Evolutionary conservation across 1,284 basidiomycete genomes (phyloP), one percentile per base, ranked within the genome.

Genomic region (Melampsora larici-populina): DNA sequence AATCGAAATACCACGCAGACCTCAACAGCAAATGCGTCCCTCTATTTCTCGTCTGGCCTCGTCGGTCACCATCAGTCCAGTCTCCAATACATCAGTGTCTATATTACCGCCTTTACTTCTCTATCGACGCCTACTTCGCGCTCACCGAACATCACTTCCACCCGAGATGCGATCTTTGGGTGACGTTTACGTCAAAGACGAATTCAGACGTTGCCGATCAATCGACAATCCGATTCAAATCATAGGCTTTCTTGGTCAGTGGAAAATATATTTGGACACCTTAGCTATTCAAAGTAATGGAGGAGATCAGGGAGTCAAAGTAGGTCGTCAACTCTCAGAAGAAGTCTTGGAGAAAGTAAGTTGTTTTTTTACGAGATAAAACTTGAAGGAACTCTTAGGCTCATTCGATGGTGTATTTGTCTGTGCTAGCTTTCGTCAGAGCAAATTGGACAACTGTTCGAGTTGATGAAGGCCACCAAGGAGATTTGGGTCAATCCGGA

Each of bases 391-490:
- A 71, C 60, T 55, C 24, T 36, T 33, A n/a, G n/a, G 31, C 9
- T 33, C 9, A 46, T 69, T n/a, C 11, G 26, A 58, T 24, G n/a
- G 2, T 70, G 9, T 40, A 6, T 43, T 29, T 11, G 17, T 51
- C n/a, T 55, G 2, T 55, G 5, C 4, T 70, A 81, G 80, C 80
- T 84, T 66, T 83, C 82, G 2, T 81, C 83, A 49, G 83, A 84
- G 79, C 83, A 84, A 81, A 80, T 84, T n/a, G 82, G 83, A 49
- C 83, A 84, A 79, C 79, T 84, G 29, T 82, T 83, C 76, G 83
- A 84, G 69, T 76, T 84, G 40, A 31, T 77, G 21, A 77, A 77
- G 51, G 75, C 75, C 31, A 77, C 75, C 15, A 77, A 77, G 48
- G 75, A 77, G 62, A 77, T 77, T 36, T 77, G 75, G 75, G 46